phyloP scores from a whole-genome alignment of 441 rosid genomes.

The Gossypium schwendimanii region DNA sequence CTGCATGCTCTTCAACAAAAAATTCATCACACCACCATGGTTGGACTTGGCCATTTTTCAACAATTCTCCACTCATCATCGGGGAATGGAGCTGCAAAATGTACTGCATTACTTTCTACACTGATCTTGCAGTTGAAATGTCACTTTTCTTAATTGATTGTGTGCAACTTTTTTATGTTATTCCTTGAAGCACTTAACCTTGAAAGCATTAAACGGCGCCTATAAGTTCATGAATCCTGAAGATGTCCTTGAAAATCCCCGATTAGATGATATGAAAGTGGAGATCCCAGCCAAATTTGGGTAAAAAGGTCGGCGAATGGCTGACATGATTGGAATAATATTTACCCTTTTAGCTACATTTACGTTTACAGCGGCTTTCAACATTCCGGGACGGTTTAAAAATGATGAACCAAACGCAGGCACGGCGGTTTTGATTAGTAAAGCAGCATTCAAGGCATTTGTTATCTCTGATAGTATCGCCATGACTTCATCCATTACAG shows the following conservation, averaged over 20 bases:
- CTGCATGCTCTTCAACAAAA: no score
- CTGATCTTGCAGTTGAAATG: background rate
- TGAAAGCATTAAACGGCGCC: background rate
- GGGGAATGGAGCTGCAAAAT: conserved; percentile 14
- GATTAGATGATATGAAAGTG: background rate
- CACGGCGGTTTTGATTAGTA: conserved; percentile 7
- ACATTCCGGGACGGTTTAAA: conserved; percentile 20
- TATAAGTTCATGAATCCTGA: background rate
- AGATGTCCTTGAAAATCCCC: background rate
- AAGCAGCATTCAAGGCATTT: conserved; percentile 18
- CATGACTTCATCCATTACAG: conserved; percentile 11
- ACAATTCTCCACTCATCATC: background rate
- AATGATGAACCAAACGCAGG: conserved; percentile 8
- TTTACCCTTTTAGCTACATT: conserved; percentile 9
- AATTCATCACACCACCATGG: no score
- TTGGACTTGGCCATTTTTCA: no score
- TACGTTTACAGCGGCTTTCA: conserved; percentile 13
- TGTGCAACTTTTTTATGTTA: background rate
- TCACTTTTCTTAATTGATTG: background rate
- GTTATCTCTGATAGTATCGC: conserved; percentile 3
- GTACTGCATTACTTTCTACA: background rate
- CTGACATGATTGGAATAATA: background rate
- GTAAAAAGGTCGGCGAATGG: background rate
- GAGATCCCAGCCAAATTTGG: background rate
- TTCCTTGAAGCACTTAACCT: background rate